Evolutionary conservation across 176 grass and related monocot genomes (phyloP), one percentile per base, ranked within the genome.

Genomic region (Echinochloa phyllopogon): DNA sequence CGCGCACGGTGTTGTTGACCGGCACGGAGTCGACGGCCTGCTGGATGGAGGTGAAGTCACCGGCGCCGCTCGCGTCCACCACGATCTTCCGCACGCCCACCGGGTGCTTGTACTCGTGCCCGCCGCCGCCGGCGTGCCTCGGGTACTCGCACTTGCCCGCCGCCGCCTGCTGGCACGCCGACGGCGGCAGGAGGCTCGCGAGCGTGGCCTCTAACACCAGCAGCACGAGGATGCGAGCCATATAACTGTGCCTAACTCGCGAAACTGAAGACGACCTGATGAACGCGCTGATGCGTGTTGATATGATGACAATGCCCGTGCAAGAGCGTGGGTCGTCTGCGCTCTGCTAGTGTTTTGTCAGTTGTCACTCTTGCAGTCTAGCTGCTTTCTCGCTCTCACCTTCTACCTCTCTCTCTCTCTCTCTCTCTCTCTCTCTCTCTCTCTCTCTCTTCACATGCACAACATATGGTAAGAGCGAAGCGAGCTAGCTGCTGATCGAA

Each of bases 41-140:
- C 81, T 98, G 96, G 82, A 98, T 93, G 36, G 93, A 94, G 6
- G 90, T 63, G 86, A 95, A 98, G 86, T 98, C 88, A 29, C 93
- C 96, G 25, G 81, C 91, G 82, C 93, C 96, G 40, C 53, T 57
- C 76, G 96, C 96, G 84, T 96, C 96, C 20, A 98, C 96, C 25
- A 89, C 76, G 44, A 98, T 60, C 70, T 41, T 87, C 74, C 89
- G 83, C 72, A 83, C 65, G 61, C 89, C 91, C 17, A 78, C 93
- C 40, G 96, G 89, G 18, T 84, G 80, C 80, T 76, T 81, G 83
- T 89, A 92, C 53, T 11, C 53, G 82, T 82, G 75, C 33, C 83
- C 70, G 11, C 57, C 37, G 50, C 83, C 70, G 11, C 57, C 37
- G 50, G 38, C 23, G 65, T 38, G 79, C 42, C 37, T 87, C n/a